Conservation (phyloP, 2,329 filamentous ascomycete species). For the Microcera coccophila region DNA sequence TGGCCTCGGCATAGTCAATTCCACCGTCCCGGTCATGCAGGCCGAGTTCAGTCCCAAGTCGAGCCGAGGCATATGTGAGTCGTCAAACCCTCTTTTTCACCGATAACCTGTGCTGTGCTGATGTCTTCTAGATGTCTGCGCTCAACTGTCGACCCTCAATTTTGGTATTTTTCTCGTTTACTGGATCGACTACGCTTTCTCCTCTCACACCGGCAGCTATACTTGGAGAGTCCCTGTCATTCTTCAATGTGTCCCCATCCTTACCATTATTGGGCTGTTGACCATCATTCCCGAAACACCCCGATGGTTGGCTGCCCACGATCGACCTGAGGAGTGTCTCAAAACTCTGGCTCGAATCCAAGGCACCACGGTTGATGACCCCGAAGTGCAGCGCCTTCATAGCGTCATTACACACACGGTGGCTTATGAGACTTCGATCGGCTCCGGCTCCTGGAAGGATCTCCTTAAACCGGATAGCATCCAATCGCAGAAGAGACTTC, state of each 20-base stretch:
- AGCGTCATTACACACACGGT: constrained; percentile 31
- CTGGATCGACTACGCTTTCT: constrained; percentile 45
- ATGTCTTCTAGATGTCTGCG: no score
- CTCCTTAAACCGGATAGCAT: constrained; percentile 32
- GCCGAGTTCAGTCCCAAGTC: neutral
- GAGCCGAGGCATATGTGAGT: neutral
- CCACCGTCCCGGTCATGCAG: neutral
- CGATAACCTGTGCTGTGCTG: no score
- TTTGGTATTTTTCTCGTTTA: constrained; percentile 44
- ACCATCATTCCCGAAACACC: constrained; percentile 41
- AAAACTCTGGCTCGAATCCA: constrained; percentile 37
- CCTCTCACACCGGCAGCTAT: constrained; percentile 27
- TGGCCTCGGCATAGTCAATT: neutral
- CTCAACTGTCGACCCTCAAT: constrained; percentile 46
- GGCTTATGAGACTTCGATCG: constrained; percentile 3
- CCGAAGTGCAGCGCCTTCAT: constrained; percentile 25
- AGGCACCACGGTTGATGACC: constrained; percentile 16
- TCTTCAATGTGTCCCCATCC: constrained; percentile 38
- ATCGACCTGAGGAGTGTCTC: constrained; percentile 35
- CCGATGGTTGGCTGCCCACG: constrained; percentile 40
- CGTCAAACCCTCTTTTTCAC: no score
- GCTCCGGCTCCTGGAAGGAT: constrained; percentile 24
- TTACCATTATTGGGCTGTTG: constrained; percentile 38
- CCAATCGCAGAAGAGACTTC: constrained; percentile 28
- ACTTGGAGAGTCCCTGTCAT: constrained; percentile 41